A percentile compares a stretch with the other conserved stretches of the same genome.
phyloP scores from a whole-genome alignment of 2,329 filamentous ascomycete species.

The Teratosphaeriaceae sp. region DNA sequence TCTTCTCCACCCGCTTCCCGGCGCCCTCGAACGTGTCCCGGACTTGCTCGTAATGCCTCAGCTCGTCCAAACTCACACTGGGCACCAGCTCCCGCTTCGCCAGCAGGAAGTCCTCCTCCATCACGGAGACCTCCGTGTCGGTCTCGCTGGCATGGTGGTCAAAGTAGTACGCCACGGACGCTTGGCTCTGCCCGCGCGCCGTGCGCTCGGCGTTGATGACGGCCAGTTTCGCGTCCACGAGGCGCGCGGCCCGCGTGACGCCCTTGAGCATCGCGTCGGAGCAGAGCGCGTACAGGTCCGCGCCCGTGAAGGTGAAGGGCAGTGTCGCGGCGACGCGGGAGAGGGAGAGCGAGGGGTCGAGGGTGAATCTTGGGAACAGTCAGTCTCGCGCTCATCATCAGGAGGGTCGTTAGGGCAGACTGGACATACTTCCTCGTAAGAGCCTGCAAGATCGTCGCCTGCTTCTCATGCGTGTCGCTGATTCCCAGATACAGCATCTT shows the following conservation, averaged over 20 bases:
- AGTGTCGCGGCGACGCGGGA: conserved; percentile 65
- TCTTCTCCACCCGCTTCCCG: conserved; percentile 38
- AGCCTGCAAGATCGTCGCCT: conserved; percentile 88
- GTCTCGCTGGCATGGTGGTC: conserved; percentile 80
- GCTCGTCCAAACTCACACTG: conserved; percentile 84
- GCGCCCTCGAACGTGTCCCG: conserved; percentile 72
- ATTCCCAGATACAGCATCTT: conserved; percentile 98
- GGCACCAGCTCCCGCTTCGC: conserved; percentile 85
- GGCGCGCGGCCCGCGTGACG: conserved; percentile 79
- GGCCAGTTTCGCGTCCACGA: conserved; percentile 77
- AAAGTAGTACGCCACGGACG: conserved; percentile 91
- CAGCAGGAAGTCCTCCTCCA: conserved; percentile 76
- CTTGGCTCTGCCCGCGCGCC: conserved; percentile 25
- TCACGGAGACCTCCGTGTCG: conserved; percentile 82
- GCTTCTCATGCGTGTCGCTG: conserved; percentile 94
- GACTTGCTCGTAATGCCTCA: conserved; percentile 84
- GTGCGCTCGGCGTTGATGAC: conserved; percentile 51
- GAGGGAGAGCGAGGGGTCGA: conserved; percentile 73
- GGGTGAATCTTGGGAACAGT: conserved; percentile 60
- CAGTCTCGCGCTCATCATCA: neutral
- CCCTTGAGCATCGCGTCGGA: conserved; percentile 99
- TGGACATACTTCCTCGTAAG: conserved; percentile 81
- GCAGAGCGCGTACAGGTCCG: conserved; percentile 94
- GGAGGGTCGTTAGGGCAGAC: neutral
- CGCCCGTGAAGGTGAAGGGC: conserved; percentile 94